Conservation (phyloP, 495 filamentous ascomycete genomes). For the Pseudotulostoma volvatum region DNA sequence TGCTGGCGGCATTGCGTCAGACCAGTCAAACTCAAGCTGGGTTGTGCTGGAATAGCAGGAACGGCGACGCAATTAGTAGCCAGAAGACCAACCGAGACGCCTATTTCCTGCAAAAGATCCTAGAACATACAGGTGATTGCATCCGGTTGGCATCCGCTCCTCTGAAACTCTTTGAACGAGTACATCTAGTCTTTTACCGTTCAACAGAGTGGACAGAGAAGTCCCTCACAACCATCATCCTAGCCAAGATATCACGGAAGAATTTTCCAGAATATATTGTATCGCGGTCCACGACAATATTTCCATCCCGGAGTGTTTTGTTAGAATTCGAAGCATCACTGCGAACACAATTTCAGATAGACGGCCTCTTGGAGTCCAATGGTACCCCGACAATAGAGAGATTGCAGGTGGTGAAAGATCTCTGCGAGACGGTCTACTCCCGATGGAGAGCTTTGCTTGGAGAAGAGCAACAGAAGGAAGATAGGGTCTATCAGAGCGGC, state of each 20-base stretch:
- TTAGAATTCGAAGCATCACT: slow-evolving; percentile 83
- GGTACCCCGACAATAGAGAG: slow-evolving; percentile 53
- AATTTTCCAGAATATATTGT: slow-evolving; percentile 88
- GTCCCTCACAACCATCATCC: slow-evolving; percentile 85
- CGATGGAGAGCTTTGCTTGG: slow-evolving; percentile 60
- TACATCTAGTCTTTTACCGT: slow-evolving; percentile 89
- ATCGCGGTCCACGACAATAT: slow-evolving; percentile 79
- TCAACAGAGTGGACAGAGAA: slow-evolving; percentile 97
- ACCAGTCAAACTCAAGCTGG: slow-evolving; percentile 58
- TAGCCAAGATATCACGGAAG: slow-evolving; percentile 68
- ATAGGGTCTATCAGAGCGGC: slow-evolving; percentile 60
- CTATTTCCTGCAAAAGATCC: slow-evolving; percentile 57
- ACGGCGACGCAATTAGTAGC: slow-evolving; percentile 30
- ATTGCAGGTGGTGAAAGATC: slow-evolving; percentile 48
- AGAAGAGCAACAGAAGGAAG: slow-evolving; percentile 70
- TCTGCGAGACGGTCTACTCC: slow-evolving; percentile 60
- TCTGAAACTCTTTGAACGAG: slow-evolving; percentile 78
- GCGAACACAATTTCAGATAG: slow-evolving; percentile 66
- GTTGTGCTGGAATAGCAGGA: slow-evolving; percentile 43
- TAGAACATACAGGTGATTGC: slow-evolving; percentile 65
- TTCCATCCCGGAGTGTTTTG: slow-evolving; percentile 53
- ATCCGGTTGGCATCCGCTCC: slow-evolving; percentile 59
- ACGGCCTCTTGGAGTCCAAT: slow-evolving; percentile 67
- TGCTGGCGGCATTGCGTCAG: slow-evolving; percentile 52
- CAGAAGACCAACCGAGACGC: slow-evolving; percentile 35